A percentile compares a stretch with the other conserved stretches of the same genome.
These are phyloP conservation scores for Claviceps quebecensis DNA, from an alignment of 2,329 filamentous ascomycete genomes.

Conservation along the genomic window DNA sequence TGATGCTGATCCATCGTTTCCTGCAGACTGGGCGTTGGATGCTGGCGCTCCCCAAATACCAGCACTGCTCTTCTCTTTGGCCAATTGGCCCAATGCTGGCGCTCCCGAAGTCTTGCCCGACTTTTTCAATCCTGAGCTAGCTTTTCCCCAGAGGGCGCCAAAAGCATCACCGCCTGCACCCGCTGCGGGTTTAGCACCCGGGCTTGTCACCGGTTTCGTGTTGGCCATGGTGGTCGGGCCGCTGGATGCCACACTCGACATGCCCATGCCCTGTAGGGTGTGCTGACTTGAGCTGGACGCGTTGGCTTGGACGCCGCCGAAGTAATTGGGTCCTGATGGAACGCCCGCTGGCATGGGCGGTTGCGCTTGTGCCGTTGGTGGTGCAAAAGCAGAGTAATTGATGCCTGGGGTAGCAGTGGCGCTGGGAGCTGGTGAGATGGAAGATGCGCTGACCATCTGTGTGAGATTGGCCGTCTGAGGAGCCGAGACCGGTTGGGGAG, in stretches of 20 bases:
- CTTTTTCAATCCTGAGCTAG: conserved; percentile 65
- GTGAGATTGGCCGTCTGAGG: conserved; percentile 68
- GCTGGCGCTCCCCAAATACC: conserved; percentile 80
- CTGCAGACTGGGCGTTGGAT: conserved; percentile 19
- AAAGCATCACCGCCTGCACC: conserved; percentile 68
- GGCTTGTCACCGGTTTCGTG: conserved; percentile 33
- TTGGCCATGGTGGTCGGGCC: conserved; percentile 26
- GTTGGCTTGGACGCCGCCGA: conserved; percentile 57
- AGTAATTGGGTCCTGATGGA: conserved; percentile 83
- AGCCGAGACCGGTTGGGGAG: conserved; percentile 74
- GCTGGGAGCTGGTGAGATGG: conserved; percentile 61
- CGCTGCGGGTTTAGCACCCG: conserved; percentile 40
- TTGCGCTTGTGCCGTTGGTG: conserved; percentile 24
- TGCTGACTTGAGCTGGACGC: conserved; percentile 16
- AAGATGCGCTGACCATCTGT: conserved; percentile 66
- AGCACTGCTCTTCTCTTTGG: conserved; percentile 93
- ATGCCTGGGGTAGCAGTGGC: conserved; percentile 38
- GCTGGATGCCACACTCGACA: conserved; percentile 22
- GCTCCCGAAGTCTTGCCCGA: conserved; percentile 44
- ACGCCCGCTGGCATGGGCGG: conserved; percentile 47
- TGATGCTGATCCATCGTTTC: conserved; percentile 24
- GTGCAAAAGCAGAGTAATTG: conserved; percentile 50
- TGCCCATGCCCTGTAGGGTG: conserved; percentile 9
- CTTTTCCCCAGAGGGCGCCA: conserved; percentile 69
- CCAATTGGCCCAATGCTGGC: conserved; percentile 79